Evolutionary conservation across 2,329 filamentous ascomycete species (phyloP).

Genomic region (Didymella sp.): DNA sequence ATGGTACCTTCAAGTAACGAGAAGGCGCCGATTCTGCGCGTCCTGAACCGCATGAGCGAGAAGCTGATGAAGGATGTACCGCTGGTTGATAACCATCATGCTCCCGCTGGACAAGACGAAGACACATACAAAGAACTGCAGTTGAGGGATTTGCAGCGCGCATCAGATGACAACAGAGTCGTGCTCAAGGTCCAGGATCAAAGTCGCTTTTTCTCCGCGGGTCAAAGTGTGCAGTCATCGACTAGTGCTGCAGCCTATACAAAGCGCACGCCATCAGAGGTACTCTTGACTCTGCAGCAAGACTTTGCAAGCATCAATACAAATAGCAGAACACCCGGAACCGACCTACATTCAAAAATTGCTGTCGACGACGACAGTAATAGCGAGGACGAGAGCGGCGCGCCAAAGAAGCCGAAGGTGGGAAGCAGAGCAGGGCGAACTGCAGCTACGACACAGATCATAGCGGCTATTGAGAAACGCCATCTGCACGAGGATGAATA

Average conservation of each 20-base stretch:
- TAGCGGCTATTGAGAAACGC: conserved; percentile 69
- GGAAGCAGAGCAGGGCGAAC: conserved; percentile 73
- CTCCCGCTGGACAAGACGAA: conserved; percentile 72
- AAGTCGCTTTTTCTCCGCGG: conserved; percentile 75
- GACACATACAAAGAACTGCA: conserved; percentile 76
- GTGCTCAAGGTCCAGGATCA: conserved; percentile 89
- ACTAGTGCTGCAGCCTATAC: conserved; percentile 65
- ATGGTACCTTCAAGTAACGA: conserved; percentile 79
- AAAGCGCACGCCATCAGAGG: conserved; percentile 72
- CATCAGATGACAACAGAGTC: conserved; percentile 76
- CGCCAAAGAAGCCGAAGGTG: conserved; percentile 64
- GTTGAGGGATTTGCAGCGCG: conserved; percentile 79
- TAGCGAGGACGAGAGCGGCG: conserved; percentile 65
- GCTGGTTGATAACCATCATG: conserved; percentile 73
- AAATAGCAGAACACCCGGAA: conserved; percentile 45
- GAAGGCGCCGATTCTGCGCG: conserved; percentile 87
- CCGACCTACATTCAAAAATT: conserved; percentile 68
- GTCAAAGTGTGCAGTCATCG: conserved; percentile 53
- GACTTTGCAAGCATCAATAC: conserved; percentile 63
- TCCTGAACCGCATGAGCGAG: conserved; percentile 87
- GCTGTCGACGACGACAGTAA: conserved; percentile 71
- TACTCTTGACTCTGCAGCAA: conserved; percentile 68
- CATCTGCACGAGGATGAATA: conserved; percentile 62
- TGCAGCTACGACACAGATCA: conserved; percentile 70
- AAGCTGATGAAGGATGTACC: conserved; percentile 91